phyloP scores from a whole-genome alignment of 305 asterid species.

The Ajuga reptans region DNA sequence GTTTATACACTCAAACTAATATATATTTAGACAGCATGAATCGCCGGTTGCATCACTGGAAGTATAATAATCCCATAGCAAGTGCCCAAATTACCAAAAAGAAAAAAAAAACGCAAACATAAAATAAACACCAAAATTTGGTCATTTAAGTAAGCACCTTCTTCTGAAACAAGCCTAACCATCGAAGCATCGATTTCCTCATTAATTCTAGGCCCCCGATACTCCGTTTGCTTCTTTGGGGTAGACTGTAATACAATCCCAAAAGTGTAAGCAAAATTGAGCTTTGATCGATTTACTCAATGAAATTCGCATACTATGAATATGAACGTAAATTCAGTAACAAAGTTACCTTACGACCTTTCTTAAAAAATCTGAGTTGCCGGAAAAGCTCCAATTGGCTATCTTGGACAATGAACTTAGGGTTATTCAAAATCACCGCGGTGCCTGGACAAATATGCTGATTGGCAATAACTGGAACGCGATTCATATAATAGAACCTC shows the following conservation, averaged over 20 bases:
- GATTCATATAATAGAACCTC: conserved; percentile 31
- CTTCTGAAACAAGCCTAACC: conserved; percentile 63
- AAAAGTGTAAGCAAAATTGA: background rate
- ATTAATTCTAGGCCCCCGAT: conserved; percentile 54
- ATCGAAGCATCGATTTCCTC: conserved; percentile 47
- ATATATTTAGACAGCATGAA: background rate
- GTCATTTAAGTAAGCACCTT: conserved; percentile 38
- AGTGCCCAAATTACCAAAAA: background rate
- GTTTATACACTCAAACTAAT: background rate
- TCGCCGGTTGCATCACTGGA: background rate
- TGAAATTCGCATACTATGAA: background rate
- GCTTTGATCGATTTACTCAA: background rate
- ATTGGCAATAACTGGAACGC: conserved; percentile 22
- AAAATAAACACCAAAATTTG: background rate
- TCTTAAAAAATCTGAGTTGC: conserved; percentile 55
- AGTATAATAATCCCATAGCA: background rate
- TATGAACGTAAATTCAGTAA: background rate
- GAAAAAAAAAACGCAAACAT: background rate
- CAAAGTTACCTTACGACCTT: conserved; percentile 54
- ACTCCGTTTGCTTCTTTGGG: conserved; percentile 42
- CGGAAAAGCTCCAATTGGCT: conserved; percentile 27
- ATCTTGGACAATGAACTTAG: conserved; percentile 19
- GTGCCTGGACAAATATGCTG: conserved; percentile 20
- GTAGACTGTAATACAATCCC: conserved; percentile 24
- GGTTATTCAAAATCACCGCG: conserved; percentile 14